A percentile compares a stretch with the other conserved stretches of the same genome.
phyloP scores from a whole-genome alignment of 306 rosid species.

The Prosopis cineraria region DNA sequence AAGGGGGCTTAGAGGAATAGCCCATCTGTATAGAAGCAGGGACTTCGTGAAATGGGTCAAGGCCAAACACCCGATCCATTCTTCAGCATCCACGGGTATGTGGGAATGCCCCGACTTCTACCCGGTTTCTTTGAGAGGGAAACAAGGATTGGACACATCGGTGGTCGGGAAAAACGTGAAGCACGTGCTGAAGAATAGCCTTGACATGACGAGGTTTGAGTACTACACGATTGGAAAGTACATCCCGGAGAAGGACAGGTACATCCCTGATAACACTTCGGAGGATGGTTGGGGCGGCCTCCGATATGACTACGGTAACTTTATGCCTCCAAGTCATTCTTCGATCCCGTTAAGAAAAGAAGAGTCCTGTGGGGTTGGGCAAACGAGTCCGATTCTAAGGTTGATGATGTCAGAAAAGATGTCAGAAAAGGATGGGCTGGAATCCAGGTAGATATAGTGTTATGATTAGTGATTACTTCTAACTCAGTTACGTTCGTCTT shows the following conservation, averaged over 20 bases:
- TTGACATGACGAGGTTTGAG: conserved; percentile 76
- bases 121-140: conserved; percentile 50
- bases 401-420: conserved; percentile 53
- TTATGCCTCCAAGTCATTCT: conserved; percentile 89
- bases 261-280: conserved; percentile 53
- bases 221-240: conserved; percentile 74
- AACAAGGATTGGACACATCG: conserved; percentile 56
- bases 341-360: conserved; percentile 54
- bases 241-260: conserved; percentile 37
- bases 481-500: too few species aligned
- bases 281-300: conserved; percentile 76
- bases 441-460: conserved; percentile 54
- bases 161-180: conserved; percentile 38
- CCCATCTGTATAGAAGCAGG: conserved; percentile 60
- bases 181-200: conserved; percentile 71
- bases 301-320: conserved; percentile 88
- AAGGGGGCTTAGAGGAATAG: conserved; percentile 58
- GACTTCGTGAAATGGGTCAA: conserved; percentile 61
- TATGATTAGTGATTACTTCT: neutral
- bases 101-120: conserved; percentile 93
- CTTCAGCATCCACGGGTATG: conserved; percentile 59
- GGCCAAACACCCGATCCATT: conserved; percentile 75
- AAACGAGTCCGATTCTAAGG: conserved; percentile 63
- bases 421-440: conserved; percentile 87
- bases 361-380: conserved; percentile 96